These are phyloP conservation scores for Tricholoma bakamatsutake DNA, from an alignment of 768 basidiomycete species.

Conservation along the genomic window DNA sequence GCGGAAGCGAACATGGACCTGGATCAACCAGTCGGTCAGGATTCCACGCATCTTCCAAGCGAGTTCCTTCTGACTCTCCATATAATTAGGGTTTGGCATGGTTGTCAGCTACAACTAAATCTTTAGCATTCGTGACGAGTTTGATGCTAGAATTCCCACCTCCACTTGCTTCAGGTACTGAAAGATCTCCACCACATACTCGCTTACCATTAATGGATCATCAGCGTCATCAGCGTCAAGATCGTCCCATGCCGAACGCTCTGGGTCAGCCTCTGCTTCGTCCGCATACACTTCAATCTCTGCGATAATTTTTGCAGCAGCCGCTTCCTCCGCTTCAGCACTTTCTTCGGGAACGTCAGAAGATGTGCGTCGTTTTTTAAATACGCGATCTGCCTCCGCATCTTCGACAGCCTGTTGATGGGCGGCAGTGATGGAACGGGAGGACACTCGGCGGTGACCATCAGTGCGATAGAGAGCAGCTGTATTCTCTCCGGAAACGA, in stretches of 20 bases:
- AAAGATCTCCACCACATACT: slow-evolving; percentile 94
- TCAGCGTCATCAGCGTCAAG: slow-evolving; percentile 89
- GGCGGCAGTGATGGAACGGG: slow-evolving; percentile 17
- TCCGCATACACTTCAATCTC: slow-evolving; percentile 48
- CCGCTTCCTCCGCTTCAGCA: slow-evolving; percentile 31
- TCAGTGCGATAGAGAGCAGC: slow-evolving; percentile 17
- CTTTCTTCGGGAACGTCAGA: slow-evolving; percentile 59
- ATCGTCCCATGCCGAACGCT: slow-evolving; percentile 76
- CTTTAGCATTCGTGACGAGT: slow-evolving; percentile 6
- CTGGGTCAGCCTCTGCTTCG: slow-evolving; percentile 60
- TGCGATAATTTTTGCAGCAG: slow-evolving; percentile 36
- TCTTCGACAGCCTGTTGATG: slow-evolving; percentile 37
- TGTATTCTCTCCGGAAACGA: slow-evolving; percentile 26
- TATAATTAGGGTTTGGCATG: slow-evolving; percentile 92
- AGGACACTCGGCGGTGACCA: slow-evolving; percentile 18
- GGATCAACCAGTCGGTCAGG: slow-evolving; percentile 93
- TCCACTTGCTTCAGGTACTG: slow-evolving; percentile 86
- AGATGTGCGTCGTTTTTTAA: slow-evolving; percentile 69
- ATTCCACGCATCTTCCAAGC: slow-evolving; percentile 97
- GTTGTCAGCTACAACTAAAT: slow-evolving; percentile 48
- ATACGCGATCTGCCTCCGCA: slow-evolving; percentile 53
- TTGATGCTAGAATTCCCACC: slow-evolving; percentile 38
- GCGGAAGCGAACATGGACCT: slow-evolving; percentile 90
- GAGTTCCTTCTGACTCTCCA: slow-evolving; percentile 89
- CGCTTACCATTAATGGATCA: slow-evolving; percentile 95